A percentile compares a stretch with the other conserved stretches of the same genome.
Conservation (phyloP, 2,329 filamentous ascomycete species). For the Pestalotiopsis sp. region DNA sequence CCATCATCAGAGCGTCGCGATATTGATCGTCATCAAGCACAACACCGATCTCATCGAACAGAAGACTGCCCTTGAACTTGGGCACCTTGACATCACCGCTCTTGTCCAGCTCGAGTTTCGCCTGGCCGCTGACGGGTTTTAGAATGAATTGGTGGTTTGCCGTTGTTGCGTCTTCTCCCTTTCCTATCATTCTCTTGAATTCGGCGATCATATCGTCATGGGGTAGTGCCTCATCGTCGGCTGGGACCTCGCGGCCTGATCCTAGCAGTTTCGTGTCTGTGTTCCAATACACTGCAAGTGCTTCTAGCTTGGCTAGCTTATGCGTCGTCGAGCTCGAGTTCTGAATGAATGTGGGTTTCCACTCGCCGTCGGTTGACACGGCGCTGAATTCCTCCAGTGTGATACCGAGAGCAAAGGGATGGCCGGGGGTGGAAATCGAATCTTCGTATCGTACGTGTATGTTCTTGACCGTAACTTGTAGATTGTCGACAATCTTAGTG, state of each 20-base stretch:
- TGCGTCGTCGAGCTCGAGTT: conserved; percentile 81
- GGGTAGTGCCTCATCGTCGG: conserved; percentile 60
- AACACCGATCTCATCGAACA: conserved; percentile 97
- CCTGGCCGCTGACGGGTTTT: conserved; percentile 92
- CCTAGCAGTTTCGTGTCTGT: conserved; percentile 87
- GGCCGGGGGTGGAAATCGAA: conserved; percentile 89
- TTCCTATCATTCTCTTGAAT: conserved; percentile 80
- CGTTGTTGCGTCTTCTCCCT: conserved; percentile 57
- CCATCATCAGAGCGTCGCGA: conserved; percentile 94
- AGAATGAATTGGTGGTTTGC: conserved; percentile 86
- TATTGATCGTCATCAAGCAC: conserved; percentile 99
- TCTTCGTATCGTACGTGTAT: conserved; percentile 99
- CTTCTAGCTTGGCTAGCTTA: conserved; percentile 89
- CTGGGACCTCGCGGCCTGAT: conserved; percentile 72
- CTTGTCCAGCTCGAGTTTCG: conserved; percentile 94
- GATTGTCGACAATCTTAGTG: conserved; percentile 96
- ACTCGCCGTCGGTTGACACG: conserved; percentile 91
- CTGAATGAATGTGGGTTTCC: conserved; percentile 95
- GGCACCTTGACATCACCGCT: conserved; percentile 77
- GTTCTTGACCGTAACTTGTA: conserved; percentile 97
- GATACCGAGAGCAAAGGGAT: conserved; percentile 90
- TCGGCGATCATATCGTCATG: conserved; percentile 78
- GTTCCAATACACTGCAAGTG: conserved; percentile 96
- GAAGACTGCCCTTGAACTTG: conserved; percentile 84
- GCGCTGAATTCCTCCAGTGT: conserved; percentile 97